A percentile compares a stretch with the other conserved stretches of the same genome.
Conservation (phyloP, 2,329 filamentous ascomycete species). For the Colletotrichum sp. region DNA sequence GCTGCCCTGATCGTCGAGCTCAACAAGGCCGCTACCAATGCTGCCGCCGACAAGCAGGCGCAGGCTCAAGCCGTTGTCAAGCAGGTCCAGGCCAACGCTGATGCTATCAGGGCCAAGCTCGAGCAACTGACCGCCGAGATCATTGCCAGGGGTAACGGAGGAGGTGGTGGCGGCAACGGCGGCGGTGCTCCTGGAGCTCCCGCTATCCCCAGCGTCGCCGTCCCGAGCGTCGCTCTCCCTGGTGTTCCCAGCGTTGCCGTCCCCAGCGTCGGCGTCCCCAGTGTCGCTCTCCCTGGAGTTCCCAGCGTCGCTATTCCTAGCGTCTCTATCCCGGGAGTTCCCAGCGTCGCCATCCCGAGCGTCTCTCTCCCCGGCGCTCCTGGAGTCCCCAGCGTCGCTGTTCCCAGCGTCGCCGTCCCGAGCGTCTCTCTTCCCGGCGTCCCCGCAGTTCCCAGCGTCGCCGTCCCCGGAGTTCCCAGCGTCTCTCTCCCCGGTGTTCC, state of each 20-base stretch:
- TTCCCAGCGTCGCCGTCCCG: neutral
- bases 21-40: neutral
- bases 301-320: neutral
- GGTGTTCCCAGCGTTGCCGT: neutral
- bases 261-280: neutral
- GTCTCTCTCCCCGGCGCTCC: neutral
- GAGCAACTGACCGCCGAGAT: neutral
- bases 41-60: neutral
- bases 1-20: neutral
- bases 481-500: neutral
- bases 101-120: neutral
- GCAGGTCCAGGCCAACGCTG: neutral
- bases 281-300: neutral
- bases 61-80: neutral
- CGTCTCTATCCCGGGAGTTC: neutral
- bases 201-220: neutral
- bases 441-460: neutral
- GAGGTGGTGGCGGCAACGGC: neutral
- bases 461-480: neutral
- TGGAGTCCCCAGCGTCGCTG: neutral
- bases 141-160: neutral
- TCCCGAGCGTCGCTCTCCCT: neutral
- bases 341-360: neutral
- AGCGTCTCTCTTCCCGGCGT: neutral
- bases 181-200: neutral